Evolutionary conservation across 352 stramenopile genomes (phyloP).

Genomic region (Globisporangium yorkense): DNA sequence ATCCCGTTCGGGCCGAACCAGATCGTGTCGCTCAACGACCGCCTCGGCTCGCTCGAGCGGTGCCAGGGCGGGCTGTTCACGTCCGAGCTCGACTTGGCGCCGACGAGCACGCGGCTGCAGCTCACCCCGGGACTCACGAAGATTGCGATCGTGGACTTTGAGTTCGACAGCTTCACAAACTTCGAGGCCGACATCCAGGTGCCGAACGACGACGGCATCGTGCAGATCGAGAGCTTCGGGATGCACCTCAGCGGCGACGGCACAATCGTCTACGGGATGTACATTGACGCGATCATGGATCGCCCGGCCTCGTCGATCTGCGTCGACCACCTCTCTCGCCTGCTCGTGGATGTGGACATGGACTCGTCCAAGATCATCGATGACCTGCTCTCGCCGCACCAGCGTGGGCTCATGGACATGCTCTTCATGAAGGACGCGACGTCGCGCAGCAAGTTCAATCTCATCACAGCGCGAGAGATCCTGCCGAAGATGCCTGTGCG

Average conservation of each 20-base stretch:
- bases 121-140: constrained; percentile 90
- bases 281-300: constrained; percentile 96
- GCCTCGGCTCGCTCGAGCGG: constrained; percentile 93
- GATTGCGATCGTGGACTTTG: constrained; percentile 97
- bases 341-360: constrained; percentile 94
- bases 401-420: constrained; percentile 91
- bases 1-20: constrained; percentile 98
- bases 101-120: constrained; percentile 73
- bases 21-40: constrained; percentile 97
- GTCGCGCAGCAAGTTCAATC: constrained; percentile 95
- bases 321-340: constrained; percentile 93
- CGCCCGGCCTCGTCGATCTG: constrained; percentile 95
- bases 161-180: constrained; percentile 96
- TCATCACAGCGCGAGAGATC: constrained; percentile 96
- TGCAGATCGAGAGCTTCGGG: constrained; percentile 98
- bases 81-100: constrained; percentile 87
- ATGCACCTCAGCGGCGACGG: constrained; percentile 79
- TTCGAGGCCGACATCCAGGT: constrained; percentile 98
- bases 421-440: constrained; percentile 94
- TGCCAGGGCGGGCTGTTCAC: constrained; percentile 97
- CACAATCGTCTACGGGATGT: constrained; percentile 85
- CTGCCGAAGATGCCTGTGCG: constrained; percentile 92
- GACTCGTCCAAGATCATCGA: constrained; percentile 96
- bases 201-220: constrained; percentile 88
- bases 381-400: constrained; percentile 92